Base-by-base conservation (phyloP, 2,329 filamentous ascomycete species). In the Raffaelea deltoideospora region DNA sequence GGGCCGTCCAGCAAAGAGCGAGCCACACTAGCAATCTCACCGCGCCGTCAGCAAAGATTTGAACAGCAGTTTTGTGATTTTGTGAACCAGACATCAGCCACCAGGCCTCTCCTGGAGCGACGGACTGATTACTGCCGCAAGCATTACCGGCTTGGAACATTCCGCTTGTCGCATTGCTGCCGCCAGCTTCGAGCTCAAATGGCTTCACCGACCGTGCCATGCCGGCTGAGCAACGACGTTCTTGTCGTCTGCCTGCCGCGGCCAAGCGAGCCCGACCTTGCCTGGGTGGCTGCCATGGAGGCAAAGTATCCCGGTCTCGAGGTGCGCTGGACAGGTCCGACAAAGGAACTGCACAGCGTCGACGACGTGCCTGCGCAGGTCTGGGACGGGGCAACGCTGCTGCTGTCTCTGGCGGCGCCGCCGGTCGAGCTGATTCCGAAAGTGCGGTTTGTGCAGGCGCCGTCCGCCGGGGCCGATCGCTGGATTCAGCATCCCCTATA, bases 391-490 rank as follows among this genome's bases (percentile, higher is more conserved):
- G 58, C 61, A n/a, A 65, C 62, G 0, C 43, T 65, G 28, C 39
- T 63, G 14, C 50, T 48, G 29, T 47, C 51, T 5, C 53, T 52
- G 37, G 41, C 48, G 21, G 50, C 57, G 5, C 55, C 58, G 2
- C 49, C 47, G 0, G 42, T 47, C 2, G 49, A 51, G 20, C 37
- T 50, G 31, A 48, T 63, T 24, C 45, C 49, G 9, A 48, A 53
- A 3, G 49, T 65, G 19, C 54, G 60, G 32, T 63, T 57, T 39
- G 55, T 67, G n/a, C 64, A 68, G 48, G 43, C 63, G 20, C 47
- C 52, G 0, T 61, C 57, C 1, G 58, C 64, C 2, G 64, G 64
- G 1, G 57, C 57, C 1, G 61, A 67, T 41, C 45, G 45, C 27
- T 65, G 63, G 59, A 39, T 53, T 5, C 45, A 46, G 0, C 52